Conservation (phyloP, 768 basidiomycete species). For the Pulveroboletus frians region DNA sequence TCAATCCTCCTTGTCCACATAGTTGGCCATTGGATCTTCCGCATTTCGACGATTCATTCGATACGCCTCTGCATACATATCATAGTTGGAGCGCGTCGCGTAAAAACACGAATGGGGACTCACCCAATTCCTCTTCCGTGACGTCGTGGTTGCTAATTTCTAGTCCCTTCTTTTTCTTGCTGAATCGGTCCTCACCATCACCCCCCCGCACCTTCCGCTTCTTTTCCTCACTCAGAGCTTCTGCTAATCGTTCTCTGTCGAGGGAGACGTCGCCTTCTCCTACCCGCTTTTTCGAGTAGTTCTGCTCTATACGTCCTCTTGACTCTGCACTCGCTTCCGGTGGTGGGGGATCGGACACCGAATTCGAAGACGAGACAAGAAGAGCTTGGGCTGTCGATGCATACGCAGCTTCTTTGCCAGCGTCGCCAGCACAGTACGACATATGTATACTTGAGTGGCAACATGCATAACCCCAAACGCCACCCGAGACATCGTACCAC, state of each 20-base stretch:
- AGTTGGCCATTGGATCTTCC: slow-evolving; percentile 93
- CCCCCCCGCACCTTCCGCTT: slow-evolving; percentile 66
- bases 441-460: slow-evolving; percentile 84
- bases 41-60: slow-evolving; percentile 63
- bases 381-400: slow-evolving; percentile 74
- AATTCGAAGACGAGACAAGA: slow-evolving; percentile 40
- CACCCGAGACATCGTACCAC: slow-evolving; percentile 69
- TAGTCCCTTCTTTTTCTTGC: slow-evolving; percentile 55
- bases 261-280: slow-evolving; percentile 80
- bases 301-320: slow-evolving; percentile 51
- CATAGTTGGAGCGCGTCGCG: slow-evolving; percentile 5
- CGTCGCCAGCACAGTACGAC: slow-evolving; percentile 88
- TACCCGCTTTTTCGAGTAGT: slow-evolving; percentile 72
- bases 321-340: slow-evolving; percentile 29
- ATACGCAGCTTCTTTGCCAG: slow-evolving; percentile 70
- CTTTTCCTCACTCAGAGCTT: slow-evolving; percentile 72
- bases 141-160: slow-evolving; percentile 66
- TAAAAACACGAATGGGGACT: slow-evolving; percentile 21
- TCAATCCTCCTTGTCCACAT: slow-evolving; percentile 55
- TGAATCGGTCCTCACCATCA: slow-evolving; percentile 47
- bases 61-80: slow-evolving; percentile 70
- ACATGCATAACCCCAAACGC: slow-evolving; percentile 90
- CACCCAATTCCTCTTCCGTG: slow-evolving; percentile 83
- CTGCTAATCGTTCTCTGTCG: slow-evolving; percentile 62
- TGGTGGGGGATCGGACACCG: slow-evolving; percentile 25